These are phyloP conservation scores for Theobroma cacao DNA, from an alignment of 345 rosid genomes.

Conservation along the genomic window DNA sequence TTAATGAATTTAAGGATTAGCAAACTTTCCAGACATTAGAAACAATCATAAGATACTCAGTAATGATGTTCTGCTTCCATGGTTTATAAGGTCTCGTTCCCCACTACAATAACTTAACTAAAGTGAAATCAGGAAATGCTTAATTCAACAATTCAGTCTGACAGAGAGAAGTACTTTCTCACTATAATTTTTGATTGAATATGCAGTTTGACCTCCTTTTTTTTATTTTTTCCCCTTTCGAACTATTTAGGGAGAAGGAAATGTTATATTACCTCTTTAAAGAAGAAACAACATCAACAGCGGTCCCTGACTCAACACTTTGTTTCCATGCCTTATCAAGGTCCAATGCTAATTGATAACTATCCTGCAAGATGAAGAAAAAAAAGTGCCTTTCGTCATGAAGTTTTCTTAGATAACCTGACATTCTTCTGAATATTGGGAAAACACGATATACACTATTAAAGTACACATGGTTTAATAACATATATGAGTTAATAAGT, in stretches of 20 bases:
- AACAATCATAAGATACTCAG: neutral
- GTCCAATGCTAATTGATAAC: constrained; percentile 81
- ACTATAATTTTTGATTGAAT: neutral
- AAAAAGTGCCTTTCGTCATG: neutral
- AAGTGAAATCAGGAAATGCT: neutral
- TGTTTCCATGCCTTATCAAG: constrained; percentile 72
- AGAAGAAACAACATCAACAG: constrained; percentile 66
- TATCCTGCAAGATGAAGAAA: constrained; percentile 50
- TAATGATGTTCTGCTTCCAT: neutral
- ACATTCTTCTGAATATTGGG: neutral
- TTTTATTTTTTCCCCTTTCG: neutral
- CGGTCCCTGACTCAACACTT: constrained; percentile 48
- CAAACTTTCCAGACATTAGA: neutral
- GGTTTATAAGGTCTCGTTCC: neutral
- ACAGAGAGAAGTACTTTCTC: neutral
- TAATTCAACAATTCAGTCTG: neutral
- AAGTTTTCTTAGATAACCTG: neutral
- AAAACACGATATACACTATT: neutral
- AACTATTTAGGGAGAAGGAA: neutral
- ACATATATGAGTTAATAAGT: neutral
- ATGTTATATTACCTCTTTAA: constrained; percentile 50
- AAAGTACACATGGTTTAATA: neutral
- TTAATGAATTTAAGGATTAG: neutral
- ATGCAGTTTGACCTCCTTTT: neutral
- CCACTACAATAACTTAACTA: neutral